Conservation (phyloP, 345 rosid species). For the Salix brachista region DNA sequence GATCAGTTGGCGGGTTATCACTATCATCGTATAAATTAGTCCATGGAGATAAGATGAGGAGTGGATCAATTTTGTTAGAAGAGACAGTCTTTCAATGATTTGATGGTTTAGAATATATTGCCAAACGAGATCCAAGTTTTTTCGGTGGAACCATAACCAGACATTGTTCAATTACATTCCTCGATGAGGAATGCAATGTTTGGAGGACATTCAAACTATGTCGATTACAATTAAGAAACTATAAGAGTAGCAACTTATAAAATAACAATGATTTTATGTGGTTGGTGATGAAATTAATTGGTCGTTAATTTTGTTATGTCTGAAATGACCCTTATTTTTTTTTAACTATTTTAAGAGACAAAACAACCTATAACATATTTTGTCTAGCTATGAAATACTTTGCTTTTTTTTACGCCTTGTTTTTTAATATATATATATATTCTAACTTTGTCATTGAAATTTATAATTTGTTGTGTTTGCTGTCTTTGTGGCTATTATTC, state of each 20-base stretch:
- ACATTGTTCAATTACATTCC: background rate
- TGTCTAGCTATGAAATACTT: too few relatives aligned
- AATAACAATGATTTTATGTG: background rate
- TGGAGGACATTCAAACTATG: background rate
- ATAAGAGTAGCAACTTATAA: background rate
- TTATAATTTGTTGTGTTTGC: too few relatives aligned
- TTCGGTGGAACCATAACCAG: background rate
- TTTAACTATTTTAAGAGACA: too few relatives aligned
- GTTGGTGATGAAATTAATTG: background rate
- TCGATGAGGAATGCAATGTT: background rate
- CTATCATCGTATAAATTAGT: background rate
- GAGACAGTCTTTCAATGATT: background rate
- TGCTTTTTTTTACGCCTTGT: too few relatives aligned
- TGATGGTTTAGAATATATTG: background rate
- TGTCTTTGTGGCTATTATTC: too few relatives aligned
- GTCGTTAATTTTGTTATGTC: too few relatives aligned
- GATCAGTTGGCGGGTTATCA: slow-evolving; percentile 13
- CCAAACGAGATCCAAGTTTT: background rate
- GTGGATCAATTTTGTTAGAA: background rate
- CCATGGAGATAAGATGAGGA: background rate
- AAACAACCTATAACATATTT: too few relatives aligned
- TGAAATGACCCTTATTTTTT: too few relatives aligned
- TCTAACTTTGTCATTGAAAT: too few relatives aligned
- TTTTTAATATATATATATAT: too few relatives aligned
- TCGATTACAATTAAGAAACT: background rate